Evolutionary conservation across 805 yeast species (phyloP).

Genomic region (Cyberlindnera misumaiensis): DNA sequence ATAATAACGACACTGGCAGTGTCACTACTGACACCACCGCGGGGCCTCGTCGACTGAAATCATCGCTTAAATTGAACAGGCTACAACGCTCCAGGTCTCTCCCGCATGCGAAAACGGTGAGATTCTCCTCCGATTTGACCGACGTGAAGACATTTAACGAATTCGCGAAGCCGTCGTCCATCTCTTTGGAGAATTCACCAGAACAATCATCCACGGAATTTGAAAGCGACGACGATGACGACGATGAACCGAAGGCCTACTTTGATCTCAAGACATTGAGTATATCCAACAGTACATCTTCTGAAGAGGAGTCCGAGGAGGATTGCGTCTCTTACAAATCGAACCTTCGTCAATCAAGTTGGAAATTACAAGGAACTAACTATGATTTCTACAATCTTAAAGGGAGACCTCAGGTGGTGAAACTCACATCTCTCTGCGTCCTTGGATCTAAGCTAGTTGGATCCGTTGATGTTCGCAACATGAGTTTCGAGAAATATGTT

Average conservation of each 20-base stretch:
- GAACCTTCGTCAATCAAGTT: slow-evolving; percentile 10
- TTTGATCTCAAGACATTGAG: slow-evolving; percentile 15
- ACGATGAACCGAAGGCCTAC: slow-evolving; percentile 16
- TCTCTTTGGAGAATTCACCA: slow-evolving; percentile 53
- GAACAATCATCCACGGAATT: slow-evolving; percentile 15
- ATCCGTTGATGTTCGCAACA: slow-evolving; percentile 32
- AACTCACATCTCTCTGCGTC: slow-evolving; percentile 31
- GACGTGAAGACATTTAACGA: slow-evolving; percentile 61
- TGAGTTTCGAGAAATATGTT: slow-evolving; percentile 33
- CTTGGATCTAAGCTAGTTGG: slow-evolving; percentile 37
- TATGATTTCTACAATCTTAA: slow-evolving; percentile 10
- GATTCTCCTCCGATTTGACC: slow-evolving; percentile 56
- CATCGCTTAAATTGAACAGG: slow-evolving; percentile 41
- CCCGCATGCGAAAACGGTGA: slow-evolving; percentile 49
- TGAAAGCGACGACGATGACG: slow-evolving; percentile 3
- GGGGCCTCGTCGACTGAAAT: slow-evolving; percentile 24
- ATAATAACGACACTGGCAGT: slow-evolving; percentile 6
- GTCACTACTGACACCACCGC: slow-evolving; percentile 6
- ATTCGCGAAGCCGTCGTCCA: slow-evolving; percentile 52
- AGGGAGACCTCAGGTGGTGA: slow-evolving; percentile 24
- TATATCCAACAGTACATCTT: slow-evolving; percentile 11
- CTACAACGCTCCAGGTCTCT: slow-evolving; percentile 38
- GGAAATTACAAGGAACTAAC: slow-evolving; percentile 15
- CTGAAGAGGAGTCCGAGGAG: slow-evolving; percentile 17
- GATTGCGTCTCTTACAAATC: slow-evolving; percentile 15